Base-by-base conservation (phyloP, 2,329 filamentous ascomycete species). In the Scytalidium lignicola region DNA sequence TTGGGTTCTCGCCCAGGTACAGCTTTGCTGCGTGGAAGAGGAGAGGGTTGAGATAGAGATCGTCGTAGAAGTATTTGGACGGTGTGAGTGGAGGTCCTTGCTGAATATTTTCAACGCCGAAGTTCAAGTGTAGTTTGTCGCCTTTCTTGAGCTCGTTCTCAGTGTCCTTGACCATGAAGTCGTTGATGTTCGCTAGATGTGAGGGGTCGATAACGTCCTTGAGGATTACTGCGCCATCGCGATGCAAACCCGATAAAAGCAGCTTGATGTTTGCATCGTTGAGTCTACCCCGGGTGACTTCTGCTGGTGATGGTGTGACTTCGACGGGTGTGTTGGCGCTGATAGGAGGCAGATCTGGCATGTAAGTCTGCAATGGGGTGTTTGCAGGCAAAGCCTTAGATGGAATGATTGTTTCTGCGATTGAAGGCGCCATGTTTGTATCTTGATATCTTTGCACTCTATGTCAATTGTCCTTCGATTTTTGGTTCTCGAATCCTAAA, bases 181-280 rank as follows among this genome's bases (percentile, higher is more conserved):
- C 32, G n/a, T 84, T 83, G 28, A 85, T 65, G 7, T 59, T 58
- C 55, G 83, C 76, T 5, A 84, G 63, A 18, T 73, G 60, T 0
- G 67, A 59, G 52, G 77, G 73, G 0, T 73, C 69, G n/a, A 82
- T 67, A 3, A 72, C 71, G 56, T 78, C 66, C 45, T 79, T 70
- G 3, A 82, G 62, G 0, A 83, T 73, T 1, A 83, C 75, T 1
- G 82, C 62, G 0, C 79, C 79, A 53, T 82, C 78, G 19, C 62
- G 56, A 46, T 78, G 71, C 6, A 48, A 55, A 39, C 72, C 67
- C 1, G 73, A 66, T 2, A 79, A 73, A 1, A 76, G 76, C 17
- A 71, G 69, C 54, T 83, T 78, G 2, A 83, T 66, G 50, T 80
- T 82, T 1, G 59, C 74, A 10, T 37, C 32, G n/a, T 37, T 37